These are phyloP conservation scores for Stagonosporopsis tanaceti DNA, from an alignment of 2,329 filamentous ascomycete species.

Conservation along the genomic window DNA sequence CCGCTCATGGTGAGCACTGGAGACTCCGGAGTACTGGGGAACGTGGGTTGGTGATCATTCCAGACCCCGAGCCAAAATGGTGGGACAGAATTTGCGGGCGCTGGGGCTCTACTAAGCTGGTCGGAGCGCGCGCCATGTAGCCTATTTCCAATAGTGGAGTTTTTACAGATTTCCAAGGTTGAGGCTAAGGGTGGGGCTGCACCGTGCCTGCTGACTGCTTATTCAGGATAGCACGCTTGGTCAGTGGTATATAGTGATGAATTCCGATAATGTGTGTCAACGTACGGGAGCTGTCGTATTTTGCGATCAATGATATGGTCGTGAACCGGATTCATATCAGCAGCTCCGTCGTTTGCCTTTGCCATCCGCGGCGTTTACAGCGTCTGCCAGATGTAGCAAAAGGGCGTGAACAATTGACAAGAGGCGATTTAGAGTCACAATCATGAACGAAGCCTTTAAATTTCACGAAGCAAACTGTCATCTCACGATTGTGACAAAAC, in stretches of 20 bases:
- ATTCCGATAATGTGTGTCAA: not conserved
- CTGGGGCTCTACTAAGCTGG: not conserved
- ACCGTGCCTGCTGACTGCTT: not conserved
- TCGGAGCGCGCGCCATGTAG: not conserved
- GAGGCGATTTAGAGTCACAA: not conserved
- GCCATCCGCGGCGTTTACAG: slow-evolving; percentile 5
- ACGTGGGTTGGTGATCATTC: not conserved
- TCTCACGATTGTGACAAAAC: not conserved
- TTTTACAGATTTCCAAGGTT: not conserved
- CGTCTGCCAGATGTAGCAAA: slow-evolving; percentile 1
- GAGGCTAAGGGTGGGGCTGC: not conserved
- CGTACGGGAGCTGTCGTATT: not conserved
- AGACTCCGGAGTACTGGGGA: not conserved
- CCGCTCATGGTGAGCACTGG: not conserved
- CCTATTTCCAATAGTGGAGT: not conserved
- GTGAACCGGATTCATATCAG: not conserved
- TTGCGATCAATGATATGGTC: not conserved
- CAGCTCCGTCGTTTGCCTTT: not conserved
- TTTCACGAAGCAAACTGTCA: not conserved
- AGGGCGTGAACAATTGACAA: slow-evolving; percentile 5
- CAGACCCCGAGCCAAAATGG: not conserved
- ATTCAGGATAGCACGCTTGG: not conserved
- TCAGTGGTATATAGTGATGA: not conserved
- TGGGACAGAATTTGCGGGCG: not conserved
- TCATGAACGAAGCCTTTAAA: not conserved